A percentile compares a stretch with the other conserved stretches of the same genome.
Conservation (phyloP, 208 protist species). For the Leishmania gerbilli region DNA sequence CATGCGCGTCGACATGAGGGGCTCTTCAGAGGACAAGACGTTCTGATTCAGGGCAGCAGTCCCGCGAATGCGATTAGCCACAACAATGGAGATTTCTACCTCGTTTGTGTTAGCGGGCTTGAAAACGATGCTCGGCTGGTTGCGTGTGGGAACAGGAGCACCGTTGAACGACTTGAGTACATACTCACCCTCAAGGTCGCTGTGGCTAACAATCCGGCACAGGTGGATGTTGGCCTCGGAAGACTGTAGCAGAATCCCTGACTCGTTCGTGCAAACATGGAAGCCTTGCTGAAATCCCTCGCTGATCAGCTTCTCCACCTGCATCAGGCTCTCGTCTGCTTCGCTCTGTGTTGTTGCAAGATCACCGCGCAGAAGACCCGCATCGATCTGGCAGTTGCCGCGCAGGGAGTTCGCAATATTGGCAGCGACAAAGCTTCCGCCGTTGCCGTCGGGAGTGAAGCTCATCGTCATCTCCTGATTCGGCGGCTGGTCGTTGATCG, state of each 20-base stretch:
- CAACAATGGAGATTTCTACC: conserved; percentile 41
- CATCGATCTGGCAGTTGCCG: conserved; percentile 54
- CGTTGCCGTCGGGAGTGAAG: conserved; percentile 43
- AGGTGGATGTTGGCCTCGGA: conserved; percentile 42
- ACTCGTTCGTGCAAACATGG: conserved; percentile 37
- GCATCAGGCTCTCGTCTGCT: conserved; percentile 30
- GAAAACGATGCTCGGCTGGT: conserved; percentile 54
- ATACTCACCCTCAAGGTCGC: conserved; percentile 58
- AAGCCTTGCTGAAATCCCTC: conserved; percentile 45
- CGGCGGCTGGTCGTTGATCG: conserved; percentile 53
- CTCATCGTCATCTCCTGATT: conserved; percentile 45
- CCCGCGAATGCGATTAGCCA: conserved; percentile 55
- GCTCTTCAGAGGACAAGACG: conserved; percentile 43
- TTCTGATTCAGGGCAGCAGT: conserved; percentile 43
- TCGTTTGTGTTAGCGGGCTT: conserved; percentile 24
- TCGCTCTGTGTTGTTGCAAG: conserved; percentile 52
- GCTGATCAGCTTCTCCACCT: conserved; percentile 48
- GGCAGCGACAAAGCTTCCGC: conserved; percentile 47
- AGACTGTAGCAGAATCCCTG: conserved; percentile 43
- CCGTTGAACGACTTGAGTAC: conserved; percentile 64
- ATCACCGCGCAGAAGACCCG: conserved; percentile 42
- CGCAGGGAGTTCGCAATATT: conserved; percentile 61
- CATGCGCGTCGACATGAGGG: conserved; percentile 54
- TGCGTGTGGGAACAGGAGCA: conserved; percentile 21
- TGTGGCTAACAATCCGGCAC: conserved; percentile 38